Base-by-base conservation (phyloP, 148 eudicot genomes). In the Spergularia bocconei region DNA sequence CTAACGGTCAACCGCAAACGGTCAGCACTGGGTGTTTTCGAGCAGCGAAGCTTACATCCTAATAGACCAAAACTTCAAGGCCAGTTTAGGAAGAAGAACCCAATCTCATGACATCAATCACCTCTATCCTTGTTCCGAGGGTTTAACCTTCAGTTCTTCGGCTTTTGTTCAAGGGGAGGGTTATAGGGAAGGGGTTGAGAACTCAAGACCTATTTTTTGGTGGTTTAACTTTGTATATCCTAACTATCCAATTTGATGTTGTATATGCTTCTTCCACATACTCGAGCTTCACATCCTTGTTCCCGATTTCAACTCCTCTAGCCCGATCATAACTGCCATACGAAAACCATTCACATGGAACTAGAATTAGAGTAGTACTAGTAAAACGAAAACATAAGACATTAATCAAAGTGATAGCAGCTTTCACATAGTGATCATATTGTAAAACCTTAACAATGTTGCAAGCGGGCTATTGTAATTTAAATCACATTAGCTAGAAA, bases 211-310 rank as follows among this genome's bases (percentile, higher is more conserved):
- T 86, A 73, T 92, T 95, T 14, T 87, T 95, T 10, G 97, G 98
- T 67, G 97, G 98, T 85, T 95, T 92, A n/a, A 95, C 98, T 83
- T 92, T 95, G 89, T 95, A 95, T 72, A 95, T 95, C 76, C 97
- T 87, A 55, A 95, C 92, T 25, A 95, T 95, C 98, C 98, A 95
- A 83, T 95, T 95, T 47, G 97, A 90, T 58, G 98, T 95, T 3
- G 98, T 95, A 78, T 86, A 92, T 66, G 98, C 98, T 86, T 95
- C 98, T 80, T 95, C 98, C 84, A 95, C 77, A 79, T 92, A 79
- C 74, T 95, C 96, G 1, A 95, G 92, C 79, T 89, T 95, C 79
- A 95, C 89, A 75, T 95, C 96, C 84, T 95, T 95, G 67, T 95
- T 95, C 77, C 98, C 97, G 6, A 95, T 95, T 80, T 95, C 98